Conservation (phyloP, 2,329 filamentous ascomycete species). For the Xylaria sp. region DNA sequence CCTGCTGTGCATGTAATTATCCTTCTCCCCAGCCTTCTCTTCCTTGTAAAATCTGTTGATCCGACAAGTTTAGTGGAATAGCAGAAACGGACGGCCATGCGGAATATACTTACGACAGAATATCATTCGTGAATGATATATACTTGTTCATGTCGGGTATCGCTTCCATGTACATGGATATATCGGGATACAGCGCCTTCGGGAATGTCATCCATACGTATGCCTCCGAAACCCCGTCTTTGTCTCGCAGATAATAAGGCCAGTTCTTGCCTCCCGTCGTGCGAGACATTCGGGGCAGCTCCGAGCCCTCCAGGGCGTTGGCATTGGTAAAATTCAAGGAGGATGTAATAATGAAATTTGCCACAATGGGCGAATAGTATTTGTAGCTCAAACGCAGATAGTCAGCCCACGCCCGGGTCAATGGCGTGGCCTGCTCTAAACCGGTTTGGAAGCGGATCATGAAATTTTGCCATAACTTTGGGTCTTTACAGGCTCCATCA, state of each 20-base stretch:
- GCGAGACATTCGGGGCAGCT: slow-evolving; percentile 39
- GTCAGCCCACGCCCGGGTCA: slow-evolving; percentile 43
- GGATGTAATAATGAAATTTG: slow-evolving; percentile 46
- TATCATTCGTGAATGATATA: slow-evolving; percentile 46
- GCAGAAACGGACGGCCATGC: not conserved
- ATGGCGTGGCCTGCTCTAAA: slow-evolving; percentile 37
- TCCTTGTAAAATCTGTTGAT: slow-evolving; percentile 47
- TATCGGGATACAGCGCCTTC: slow-evolving; percentile 43
- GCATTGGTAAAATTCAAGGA: slow-evolving; percentile 49
- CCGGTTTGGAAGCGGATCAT: slow-evolving; percentile 42
- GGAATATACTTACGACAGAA: slow-evolving; percentile 45
- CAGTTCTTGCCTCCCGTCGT: slow-evolving; percentile 41
- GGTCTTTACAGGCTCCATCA: slow-evolving; percentile 42
- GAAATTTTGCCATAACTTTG: slow-evolving; percentile 41
- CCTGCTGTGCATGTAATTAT: slow-evolving; percentile 46
- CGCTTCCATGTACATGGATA: slow-evolving; percentile 45
- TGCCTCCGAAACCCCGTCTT: slow-evolving; percentile 45
- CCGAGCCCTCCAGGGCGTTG: slow-evolving; percentile 43
- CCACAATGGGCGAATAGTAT: slow-evolving; percentile 44
- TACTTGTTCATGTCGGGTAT: slow-evolving; percentile 46
- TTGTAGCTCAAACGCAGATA: slow-evolving; percentile 40
- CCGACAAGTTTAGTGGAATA: not conserved
- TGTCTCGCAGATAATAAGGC: slow-evolving; percentile 47
- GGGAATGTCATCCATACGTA: slow-evolving; percentile 48
- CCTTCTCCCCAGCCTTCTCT: slow-evolving; percentile 43